Evolutionary conservation across 345 rosid species (phyloP), one percentile per base, ranked within the genome.

Genomic region (Populus davidiana): DNA sequence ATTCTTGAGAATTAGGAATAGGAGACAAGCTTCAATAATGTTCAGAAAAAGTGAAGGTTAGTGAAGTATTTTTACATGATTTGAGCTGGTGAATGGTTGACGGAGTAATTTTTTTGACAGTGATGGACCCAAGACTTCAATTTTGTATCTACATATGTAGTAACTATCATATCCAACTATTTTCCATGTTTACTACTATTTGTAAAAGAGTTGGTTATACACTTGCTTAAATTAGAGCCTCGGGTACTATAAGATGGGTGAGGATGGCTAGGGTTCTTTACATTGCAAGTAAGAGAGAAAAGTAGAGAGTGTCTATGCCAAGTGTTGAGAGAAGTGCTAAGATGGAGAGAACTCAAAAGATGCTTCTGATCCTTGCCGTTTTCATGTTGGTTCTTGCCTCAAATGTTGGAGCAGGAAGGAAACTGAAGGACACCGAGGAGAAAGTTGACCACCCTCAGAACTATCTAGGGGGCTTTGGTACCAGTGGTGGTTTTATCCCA

Each of bases 391-490:
- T 67, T 16, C 59, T 72, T 50, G 69, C 70, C n/a, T 50, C 65
- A 11, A 70, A 43, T 2, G 78, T 67, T 35, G 78, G 74, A 76
- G 83, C 79, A 49, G 78, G 70, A 68, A 77, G 85, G 75, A 67
- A 6, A 20, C 77, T 81, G 7, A 23, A 73, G 69, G 78, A 69
- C 38, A 47, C 50, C 50, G 21, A 75, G 44, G 83, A 84, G 16
- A 63, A 78, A 75, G 82, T 54, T 35, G 72, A 67, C 6, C 70
- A 75, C 3, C 84, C 85, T 2, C 81, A 79, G 38, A 85, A 85
- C 79, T 85, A 69, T 72, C 41, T 70, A 4, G 85, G 85, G 29
- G 67, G 75, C 18, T 70, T 79, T 79, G 85, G 83, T 18, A 74
- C 79, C 13, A 81, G 74, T 10, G 82, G 84, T 3, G 80, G 78